Evolutionary conservation across 371 early-diverging fungal genomes (phyloP), one percentile per base, ranked within the genome.

Genomic region (Sporodiniella umbellata): DNA sequence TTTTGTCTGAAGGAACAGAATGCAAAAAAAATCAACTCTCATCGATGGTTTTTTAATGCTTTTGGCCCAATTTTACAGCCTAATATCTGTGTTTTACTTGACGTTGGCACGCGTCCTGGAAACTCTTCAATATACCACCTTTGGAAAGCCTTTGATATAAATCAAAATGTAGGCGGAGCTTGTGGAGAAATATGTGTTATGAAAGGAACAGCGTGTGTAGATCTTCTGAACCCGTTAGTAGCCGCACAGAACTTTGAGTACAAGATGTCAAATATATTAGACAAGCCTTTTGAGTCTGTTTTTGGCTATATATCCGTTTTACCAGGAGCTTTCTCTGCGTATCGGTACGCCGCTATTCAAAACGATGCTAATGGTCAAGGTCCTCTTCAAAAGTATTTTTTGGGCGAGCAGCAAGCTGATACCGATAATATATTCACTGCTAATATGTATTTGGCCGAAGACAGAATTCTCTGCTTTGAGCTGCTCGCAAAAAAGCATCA

Each of bases 1-100:
- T 93, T 93, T 64, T 87, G 90, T 53, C 60, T 93, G 1, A 93
- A 93, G 68, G 91, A 93, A 61, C 80, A 90, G 53, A 93, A 93
- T 52, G 86, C 86, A 7, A 93, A 91, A 66, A 93, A 93, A 62
- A 84, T 93, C 66, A 93, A 93, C 65, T 87, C 87, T 0, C 92
- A 93, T 64, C 76, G 90, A 15, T 93, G 92, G 92, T 89, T 90
- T 68, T 93, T 90, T 60, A 85, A 85, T 49, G 89, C 89, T 1
- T 84, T 91, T 57, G 87, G 83, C 2, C 68, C 72, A 0, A 40
- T 80, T 23, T 56, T 92, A 33, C 68, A 84, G 11, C 93, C 93
- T 4, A 79, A 86, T 40, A 80, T 90, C 14, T 89, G 90, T 56
- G 68, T 92, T 18, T 58, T 92, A 28, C 54, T 92, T 6, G 93